phyloP scores from a whole-genome alignment of 768 basidiomycete genomes.

The Roridomyces roridus region DNA sequence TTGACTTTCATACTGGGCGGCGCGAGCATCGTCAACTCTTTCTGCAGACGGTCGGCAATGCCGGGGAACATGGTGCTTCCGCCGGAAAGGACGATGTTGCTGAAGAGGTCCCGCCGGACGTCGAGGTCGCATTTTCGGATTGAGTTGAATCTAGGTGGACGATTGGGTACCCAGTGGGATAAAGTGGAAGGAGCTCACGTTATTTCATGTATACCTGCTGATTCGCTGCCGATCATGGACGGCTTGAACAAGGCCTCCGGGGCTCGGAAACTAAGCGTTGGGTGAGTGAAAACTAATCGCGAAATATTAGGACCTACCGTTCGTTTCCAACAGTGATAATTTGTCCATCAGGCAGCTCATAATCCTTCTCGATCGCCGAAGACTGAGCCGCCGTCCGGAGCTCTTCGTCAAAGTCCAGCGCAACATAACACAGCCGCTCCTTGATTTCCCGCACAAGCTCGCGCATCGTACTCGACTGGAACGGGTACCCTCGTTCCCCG shows the following conservation, averaged over 20 bases:
- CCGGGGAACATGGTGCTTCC: slow-evolving; percentile 12
- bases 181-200: slow-evolving; percentile 29
- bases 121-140: slow-evolving; percentile 6
- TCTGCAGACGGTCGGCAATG: slow-evolving; percentile 63
- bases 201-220: slow-evolving; percentile 25
- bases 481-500: neutral
- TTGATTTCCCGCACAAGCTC: neutral
- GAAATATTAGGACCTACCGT: too few relatives aligned
- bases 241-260: slow-evolving; percentile 79
- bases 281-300: too few relatives aligned
- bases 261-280: slow-evolving; percentile 54
- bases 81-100: neutral
- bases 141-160: neutral
- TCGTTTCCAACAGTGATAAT: neutral
- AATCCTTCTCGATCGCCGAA: neutral
- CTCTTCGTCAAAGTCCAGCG: neutral
- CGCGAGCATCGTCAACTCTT: slow-evolving; percentile 67
- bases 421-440: neutral
- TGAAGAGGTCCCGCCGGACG: neutral
- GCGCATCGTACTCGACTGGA: slow-evolving; percentile 65
- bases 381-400: neutral
- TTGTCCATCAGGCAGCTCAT: neutral
- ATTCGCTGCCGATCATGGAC: slow-evolving; percentile 66
- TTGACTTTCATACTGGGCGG: slow-evolving; percentile 60
- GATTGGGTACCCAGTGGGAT: neutral